Evolutionary conservation across 768 basidiomycete species (phyloP), one percentile per base, ranked within the genome.

Genomic region (Inosperma sp.): DNA sequence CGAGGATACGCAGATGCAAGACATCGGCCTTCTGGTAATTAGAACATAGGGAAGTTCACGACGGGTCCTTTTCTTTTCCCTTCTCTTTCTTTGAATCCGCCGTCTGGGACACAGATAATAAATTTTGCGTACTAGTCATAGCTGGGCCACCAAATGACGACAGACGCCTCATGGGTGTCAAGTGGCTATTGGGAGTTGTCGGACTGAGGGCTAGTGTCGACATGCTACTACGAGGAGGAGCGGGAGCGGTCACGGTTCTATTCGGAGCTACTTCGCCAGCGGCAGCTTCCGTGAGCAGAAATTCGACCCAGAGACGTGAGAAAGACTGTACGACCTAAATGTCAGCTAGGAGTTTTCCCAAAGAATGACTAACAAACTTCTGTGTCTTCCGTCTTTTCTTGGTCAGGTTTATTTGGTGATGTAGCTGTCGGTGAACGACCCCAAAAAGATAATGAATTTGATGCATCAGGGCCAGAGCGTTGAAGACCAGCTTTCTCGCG

Each of bases 291-390:
- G 93, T 95, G 55, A 99, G 83, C 3, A 99, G 78, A 65, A 95
- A 99, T 67, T 99, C 96, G 40, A 99, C 95, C 86, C 93, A 99
- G 9, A 97, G 79, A 40, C 93, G 88, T 31, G 92, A 94, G 72
- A 99, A 99, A 0, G 93, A 95, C 94, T 98, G 41, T 5, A 57
- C 16, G 37, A 30, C 16, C 23, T 21, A 30, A 6, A 16, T 30
- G 27, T 52, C 56, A 56, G 40, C 12, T 30, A 19, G 9, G 19
- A 49, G 23, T 26, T 27, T 27, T 34, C 23, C 19, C 25, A 37
- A 22, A 41, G 27, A 33, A 14, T 25, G 46, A 27, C 35, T 42
- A 30, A 63, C 73, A 4, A 55, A 88, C 89, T 78, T 92, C 89
- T 3, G 88, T 89, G 65, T 90, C 88, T 55, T 91, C 89, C 3